Evolutionary conservation across 139 green algal species (phyloP).

Genomic region (Zygnema cylindricum): DNA sequence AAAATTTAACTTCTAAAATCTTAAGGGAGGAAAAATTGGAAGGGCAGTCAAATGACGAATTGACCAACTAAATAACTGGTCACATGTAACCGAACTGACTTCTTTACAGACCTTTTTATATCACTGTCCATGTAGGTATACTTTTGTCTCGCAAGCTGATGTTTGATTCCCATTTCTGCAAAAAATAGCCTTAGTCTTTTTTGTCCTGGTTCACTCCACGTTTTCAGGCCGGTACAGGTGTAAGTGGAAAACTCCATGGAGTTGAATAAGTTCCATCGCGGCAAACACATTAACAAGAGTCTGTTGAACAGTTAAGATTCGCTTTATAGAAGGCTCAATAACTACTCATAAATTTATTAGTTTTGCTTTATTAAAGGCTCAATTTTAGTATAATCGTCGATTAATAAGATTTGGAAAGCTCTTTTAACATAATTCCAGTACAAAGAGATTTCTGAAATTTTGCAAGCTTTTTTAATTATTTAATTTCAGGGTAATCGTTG

Average conservation of each 20-base stretch:
- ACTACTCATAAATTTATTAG: neutral
- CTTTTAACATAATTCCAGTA: too few relatives aligned
- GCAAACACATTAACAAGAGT: slow-evolving; percentile 63
- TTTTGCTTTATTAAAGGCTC: neutral
- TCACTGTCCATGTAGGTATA: slow-evolving; percentile 61
- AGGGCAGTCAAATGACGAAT: neutral
- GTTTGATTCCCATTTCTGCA: slow-evolving; percentile 77
- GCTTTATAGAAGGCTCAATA: slow-evolving; percentile 7
- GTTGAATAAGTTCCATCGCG: slow-evolving; percentile 88
- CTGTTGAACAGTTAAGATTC: slow-evolving; percentile 40
- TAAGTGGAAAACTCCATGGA: slow-evolving; percentile 81
- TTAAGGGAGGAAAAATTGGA: neutral
- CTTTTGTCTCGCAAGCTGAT: slow-evolving; percentile 59
- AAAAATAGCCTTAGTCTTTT: slow-evolving; percentile 77
- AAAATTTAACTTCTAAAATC: neutral
- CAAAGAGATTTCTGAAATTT: too few relatives aligned
- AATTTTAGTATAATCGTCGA: too few relatives aligned
- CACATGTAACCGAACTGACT: neutral
- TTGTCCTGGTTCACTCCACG: slow-evolving; percentile 78
- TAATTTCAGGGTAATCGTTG: too few relatives aligned
- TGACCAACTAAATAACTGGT: neutral
- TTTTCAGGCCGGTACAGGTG: slow-evolving; percentile 80
- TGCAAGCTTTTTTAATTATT: too few relatives aligned
- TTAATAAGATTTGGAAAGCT: too few relatives aligned
- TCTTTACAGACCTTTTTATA: slow-evolving; percentile 19